phyloP scores from a whole-genome alignment of 2,329 filamentous ascomycete genomes.

The Botrytis sinoallii region DNA sequence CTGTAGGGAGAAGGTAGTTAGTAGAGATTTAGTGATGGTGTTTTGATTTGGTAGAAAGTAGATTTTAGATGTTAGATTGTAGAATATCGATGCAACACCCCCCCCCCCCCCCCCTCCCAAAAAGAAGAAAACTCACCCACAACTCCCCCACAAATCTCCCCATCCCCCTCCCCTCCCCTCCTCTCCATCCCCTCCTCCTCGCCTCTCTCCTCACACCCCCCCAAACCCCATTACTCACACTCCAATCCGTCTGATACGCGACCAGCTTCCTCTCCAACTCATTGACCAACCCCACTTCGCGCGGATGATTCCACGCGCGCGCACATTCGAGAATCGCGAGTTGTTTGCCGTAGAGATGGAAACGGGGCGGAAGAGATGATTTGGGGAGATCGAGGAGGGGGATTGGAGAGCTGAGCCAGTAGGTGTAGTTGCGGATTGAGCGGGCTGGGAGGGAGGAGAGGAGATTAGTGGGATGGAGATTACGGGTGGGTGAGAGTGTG shows the following conservation, averaged over 20 bases:
- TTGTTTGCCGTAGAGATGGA: constrained; percentile 20
- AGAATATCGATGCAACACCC: too few relatives aligned
- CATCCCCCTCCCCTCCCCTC: too few relatives aligned
- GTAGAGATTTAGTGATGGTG: too few relatives aligned
- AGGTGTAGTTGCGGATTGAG: constrained; percentile 21
- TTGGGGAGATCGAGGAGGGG: constrained; percentile 3
- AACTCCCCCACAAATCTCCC: background rate
- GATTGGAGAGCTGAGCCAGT: constrained; percentile 17
- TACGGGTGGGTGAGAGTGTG: too few relatives aligned
- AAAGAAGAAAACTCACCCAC: background rate
- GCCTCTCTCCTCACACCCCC: background rate
- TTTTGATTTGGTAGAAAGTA: too few relatives aligned
- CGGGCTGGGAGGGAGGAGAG: constrained; percentile 12
- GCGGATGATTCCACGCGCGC: background rate
- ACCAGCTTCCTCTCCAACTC: background rate
- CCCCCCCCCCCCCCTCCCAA: too few relatives aligned
- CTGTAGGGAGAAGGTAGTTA: background rate
- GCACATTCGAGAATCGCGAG: constrained; percentile 26
- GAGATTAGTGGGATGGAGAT: background rate
- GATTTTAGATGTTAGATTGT: too few relatives aligned
- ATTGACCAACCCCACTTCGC: accelerated
- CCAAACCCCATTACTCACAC: background rate
- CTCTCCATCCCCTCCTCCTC: background rate
- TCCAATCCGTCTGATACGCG: constrained; percentile 9
- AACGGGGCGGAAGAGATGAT: constrained; percentile 6